Base-by-base conservation (phyloP, 1,139 yeast species). In the Protomyces inouyei region DNA sequence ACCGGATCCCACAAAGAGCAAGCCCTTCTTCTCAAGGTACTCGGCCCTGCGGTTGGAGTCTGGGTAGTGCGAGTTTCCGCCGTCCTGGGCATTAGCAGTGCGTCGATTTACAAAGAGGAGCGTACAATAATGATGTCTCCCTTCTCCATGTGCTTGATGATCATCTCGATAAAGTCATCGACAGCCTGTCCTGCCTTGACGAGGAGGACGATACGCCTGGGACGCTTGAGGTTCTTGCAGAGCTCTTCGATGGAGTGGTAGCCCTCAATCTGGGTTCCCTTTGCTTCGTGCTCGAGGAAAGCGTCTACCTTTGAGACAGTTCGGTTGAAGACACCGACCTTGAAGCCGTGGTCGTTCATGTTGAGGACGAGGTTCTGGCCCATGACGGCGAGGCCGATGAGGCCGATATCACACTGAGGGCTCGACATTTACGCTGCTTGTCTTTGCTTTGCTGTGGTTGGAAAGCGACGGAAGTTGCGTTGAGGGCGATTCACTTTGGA, bases 11-110 rank as follows among this genome's bases (percentile, higher is more conserved):
- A 93, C 98, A 74, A 91, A 93, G 71, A 86, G 82, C 75, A 92
- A 86, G 60, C 96, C 98, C 83, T 92, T 86, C 69, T 79, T 80
- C 79, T 88, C 86, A 77, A 93, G 85, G 75, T 90, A 96, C 66
- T 83, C 95, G 82, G 80, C 90, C 81, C 98, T 90, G 82, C 98
- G 91, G 87, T 91, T 91, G 67, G 97, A 79, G 81, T 93, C 98
- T 78, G 97, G 97, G 95, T 87, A 93, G 80, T 92, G 97, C 60
- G 98, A 93, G 89, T 93, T 93, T 83, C 98, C 98, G 81, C 98
- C 98, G 75, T 93, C 98, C 63, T 59, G 25, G 6, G 8, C 16
- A 25, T 55, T 46, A 56, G 60, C 9, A 8, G 32, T 25, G 32
- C 32, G 32, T 6, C 6, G 32, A 4, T 4, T 43, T 16, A 1